A percentile compares a stretch with the other conserved stretches of the same genome.
Evolutionary conservation across 192 early-diverging fungal genomes (phyloP).

Genomic region (Paraglomus brasilianum): DNA sequence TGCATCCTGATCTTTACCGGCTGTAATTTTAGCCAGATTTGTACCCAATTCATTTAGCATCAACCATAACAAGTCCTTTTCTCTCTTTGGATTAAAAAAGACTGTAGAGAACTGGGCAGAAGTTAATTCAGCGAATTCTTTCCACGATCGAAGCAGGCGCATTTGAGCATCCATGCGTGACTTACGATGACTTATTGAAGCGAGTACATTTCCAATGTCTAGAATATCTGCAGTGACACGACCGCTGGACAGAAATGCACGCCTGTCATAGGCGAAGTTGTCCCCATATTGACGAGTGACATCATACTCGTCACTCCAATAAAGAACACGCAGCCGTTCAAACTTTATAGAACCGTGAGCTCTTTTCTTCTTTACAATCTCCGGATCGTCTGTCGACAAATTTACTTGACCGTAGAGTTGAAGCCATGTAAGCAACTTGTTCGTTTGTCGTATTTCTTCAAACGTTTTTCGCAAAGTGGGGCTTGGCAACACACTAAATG

Average conservation of each 20-base stretch:
- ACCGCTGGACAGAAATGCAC: neutral
- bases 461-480: conserved; percentile 5
- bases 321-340: neutral
- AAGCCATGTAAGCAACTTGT: conserved; percentile 16
- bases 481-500: too few species aligned
- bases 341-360: neutral
- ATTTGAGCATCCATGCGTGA: conserved; percentile 36
- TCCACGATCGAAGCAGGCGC: conserved; percentile 36
- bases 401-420: conserved; percentile 1
- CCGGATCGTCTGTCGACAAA: neutral
- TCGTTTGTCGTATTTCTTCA: neutral
- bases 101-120: conserved; percentile 21
- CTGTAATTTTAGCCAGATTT: too few species aligned
- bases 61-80: conserved; percentile 10
- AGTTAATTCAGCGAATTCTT: conserved; percentile 33
- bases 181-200: conserved; percentile 32
- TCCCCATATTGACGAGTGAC: conserved; percentile 38
- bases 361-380: neutral
- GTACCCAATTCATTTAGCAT: conserved; percentile 5
- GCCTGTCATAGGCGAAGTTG: conserved; percentile 36
- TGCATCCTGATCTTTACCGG: too few species aligned
- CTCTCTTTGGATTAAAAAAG: conserved; percentile 11
- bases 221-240: neutral
- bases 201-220: neutral
- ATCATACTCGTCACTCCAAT: conserved; percentile 32